phyloP scores from a whole-genome alignment of 1,284 basidiomycete species.

The Trichosporon inkin region DNA sequence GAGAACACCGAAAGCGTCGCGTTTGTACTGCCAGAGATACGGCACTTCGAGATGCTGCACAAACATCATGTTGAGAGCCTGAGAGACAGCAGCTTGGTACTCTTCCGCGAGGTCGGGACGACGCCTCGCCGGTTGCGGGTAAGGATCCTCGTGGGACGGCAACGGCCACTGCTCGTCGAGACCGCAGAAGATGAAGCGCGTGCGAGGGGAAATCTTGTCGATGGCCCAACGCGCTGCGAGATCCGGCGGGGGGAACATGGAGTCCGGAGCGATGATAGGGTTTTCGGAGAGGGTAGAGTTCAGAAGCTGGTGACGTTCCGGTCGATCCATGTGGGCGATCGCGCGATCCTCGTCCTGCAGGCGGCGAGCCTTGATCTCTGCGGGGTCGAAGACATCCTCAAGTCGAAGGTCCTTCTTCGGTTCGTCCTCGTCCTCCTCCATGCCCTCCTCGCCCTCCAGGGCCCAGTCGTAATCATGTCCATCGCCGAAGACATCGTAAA shows the following conservation, averaged over 20 bases:
- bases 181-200: conserved; percentile 56
- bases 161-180: conserved; percentile 28
- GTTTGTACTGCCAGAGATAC: conserved; percentile 89
- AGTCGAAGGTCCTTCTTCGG: conserved; percentile 74
- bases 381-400: conserved; percentile 95
- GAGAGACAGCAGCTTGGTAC: conserved; percentile 74
- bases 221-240: conserved; percentile 88
- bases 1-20: conserved; percentile 57
- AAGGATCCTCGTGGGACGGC: conserved; percentile 50
- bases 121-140: conserved; percentile 46
- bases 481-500: conserved; percentile 94
- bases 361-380: conserved; percentile 86
- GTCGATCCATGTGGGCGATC: conserved; percentile 83
- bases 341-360: conserved; percentile 93
- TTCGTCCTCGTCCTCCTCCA: conserved; percentile 60
- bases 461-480: conserved; percentile 97
- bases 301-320: conserved; percentile 92
- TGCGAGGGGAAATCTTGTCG: conserved; percentile 72
- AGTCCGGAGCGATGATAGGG: conserved; percentile 61
- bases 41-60: conserved; percentile 85
- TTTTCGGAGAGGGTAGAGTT: conserved; percentile 74
- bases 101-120: conserved; percentile 61
- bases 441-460: conserved; percentile 62
- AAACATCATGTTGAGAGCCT: conserved; percentile 78
- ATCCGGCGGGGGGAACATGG: conserved; percentile 53